Conservation (phyloP, 2,329 filamentous ascomycete species). For the Exophiala mesophila region DNA sequence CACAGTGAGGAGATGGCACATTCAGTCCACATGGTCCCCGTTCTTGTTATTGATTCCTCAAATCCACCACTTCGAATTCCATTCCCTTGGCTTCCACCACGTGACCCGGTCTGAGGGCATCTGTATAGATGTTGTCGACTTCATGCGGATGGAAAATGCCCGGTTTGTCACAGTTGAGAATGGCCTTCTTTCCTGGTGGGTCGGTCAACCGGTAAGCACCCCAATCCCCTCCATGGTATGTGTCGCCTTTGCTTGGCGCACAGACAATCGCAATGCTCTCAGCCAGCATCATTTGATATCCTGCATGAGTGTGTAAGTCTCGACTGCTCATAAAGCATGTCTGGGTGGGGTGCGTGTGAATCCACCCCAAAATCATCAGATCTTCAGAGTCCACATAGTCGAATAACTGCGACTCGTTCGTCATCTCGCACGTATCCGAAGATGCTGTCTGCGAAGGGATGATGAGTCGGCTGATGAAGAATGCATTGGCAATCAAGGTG, state of each 20-base stretch:
- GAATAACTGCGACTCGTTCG: constrained; percentile 77
- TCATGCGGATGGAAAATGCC: constrained; percentile 79
- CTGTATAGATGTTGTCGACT: constrained; percentile 70
- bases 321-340: constrained; percentile 96
- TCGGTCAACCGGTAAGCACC: constrained; percentile 92
- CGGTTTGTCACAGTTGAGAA: constrained; percentile 70
- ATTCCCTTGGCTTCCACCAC: constrained; percentile 64
- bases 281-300: constrained; percentile 93
- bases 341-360: constrained; percentile 94
- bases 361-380: constrained; percentile 87
- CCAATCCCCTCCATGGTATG: constrained; percentile 53
- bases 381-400: constrained; percentile 77
- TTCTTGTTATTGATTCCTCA: constrained; percentile 36
- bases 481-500: constrained; percentile 82
- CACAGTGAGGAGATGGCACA: no score
- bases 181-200: constrained; percentile 81
- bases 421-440: constrained; percentile 89
- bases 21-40: background rate
- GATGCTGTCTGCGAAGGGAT: constrained; percentile 89
- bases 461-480: constrained; percentile 83
- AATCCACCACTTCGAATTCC: constrained; percentile 64
- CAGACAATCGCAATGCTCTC: constrained; percentile 97
- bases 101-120: constrained; percentile 65
- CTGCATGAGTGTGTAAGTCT: constrained; percentile 87
- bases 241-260: constrained; percentile 63